Conservation (phyloP, 768 basidiomycete species). For the Roridomyces roridus region DNA sequence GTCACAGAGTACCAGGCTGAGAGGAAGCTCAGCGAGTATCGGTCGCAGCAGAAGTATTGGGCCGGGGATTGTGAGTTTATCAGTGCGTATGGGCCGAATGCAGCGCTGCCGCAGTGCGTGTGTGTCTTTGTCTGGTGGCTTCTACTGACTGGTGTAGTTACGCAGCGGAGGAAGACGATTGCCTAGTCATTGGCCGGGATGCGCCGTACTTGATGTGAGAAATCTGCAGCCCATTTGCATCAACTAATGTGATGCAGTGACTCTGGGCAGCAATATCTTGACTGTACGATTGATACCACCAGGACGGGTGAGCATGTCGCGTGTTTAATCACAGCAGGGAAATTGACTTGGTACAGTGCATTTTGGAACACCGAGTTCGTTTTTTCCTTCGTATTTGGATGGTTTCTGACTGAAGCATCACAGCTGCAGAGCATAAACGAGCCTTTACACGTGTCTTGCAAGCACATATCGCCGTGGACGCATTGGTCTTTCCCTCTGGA, state of each 20-base stretch:
- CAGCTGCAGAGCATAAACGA: conserved; percentile 58
- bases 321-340: not conserved
- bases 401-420: not conserved
- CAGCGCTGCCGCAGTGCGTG: conserved; percentile 22
- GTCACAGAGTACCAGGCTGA: conserved; percentile 54
- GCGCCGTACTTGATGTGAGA: conserved; percentile 39
- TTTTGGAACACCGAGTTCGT: conserved; percentile 60
- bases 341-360: conserved; percentile 47
- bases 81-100: conserved; percentile 39
- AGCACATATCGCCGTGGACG: conserved; percentile 73
- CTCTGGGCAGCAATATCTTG: conserved; percentile 74
- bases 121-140: no score
- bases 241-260: conserved; percentile 46
- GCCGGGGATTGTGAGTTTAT: conserved; percentile 77
- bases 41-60: conserved; percentile 62
- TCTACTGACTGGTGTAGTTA: no score
- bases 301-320: conserved; percentile 55
- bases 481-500: conserved; percentile 65
- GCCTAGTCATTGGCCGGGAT: conserved; percentile 58
- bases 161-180: conserved; percentile 57
- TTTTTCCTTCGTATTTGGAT: not conserved
- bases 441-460: conserved; percentile 76
- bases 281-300: conserved; percentile 79
- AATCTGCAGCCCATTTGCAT: not conserved
- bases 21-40: conserved; percentile 59